Conservation (phyloP, 2,329 filamentous ascomycete species). For the Botryotinia calthae region DNA sequence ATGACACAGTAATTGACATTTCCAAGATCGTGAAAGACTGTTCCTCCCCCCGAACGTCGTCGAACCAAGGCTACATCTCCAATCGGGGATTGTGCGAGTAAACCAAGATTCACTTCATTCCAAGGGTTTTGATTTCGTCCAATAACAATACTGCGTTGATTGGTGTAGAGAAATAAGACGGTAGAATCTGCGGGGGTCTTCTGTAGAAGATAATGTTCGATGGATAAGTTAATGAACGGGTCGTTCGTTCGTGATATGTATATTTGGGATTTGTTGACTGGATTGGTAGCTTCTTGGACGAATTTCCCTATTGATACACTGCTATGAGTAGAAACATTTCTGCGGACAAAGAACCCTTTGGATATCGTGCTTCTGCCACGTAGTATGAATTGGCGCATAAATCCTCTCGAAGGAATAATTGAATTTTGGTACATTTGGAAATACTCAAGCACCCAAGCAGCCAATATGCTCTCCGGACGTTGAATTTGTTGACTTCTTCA, state of each 20-base stretch:
- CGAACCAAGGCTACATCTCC: slow-evolving; percentile 59
- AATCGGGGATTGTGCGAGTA: slow-evolving; percentile 45
- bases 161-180: slow-evolving; percentile 84
- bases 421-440: background rate
- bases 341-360: slow-evolving; percentile 7
- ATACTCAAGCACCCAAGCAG: background rate
- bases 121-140: slow-evolving; percentile 98
- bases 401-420: slow-evolving; percentile 8
- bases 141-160: slow-evolving; percentile 83
- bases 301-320: slow-evolving; percentile 18
- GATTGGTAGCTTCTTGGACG: slow-evolving; percentile 34
- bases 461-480: background rate
- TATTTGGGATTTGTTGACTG: slow-evolving; percentile 57
- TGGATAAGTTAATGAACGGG: slow-evolving; percentile 86
- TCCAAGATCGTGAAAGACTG: slow-evolving; percentile 89
- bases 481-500: background rate
- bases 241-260: slow-evolving; percentile 68
- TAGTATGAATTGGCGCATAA: background rate
- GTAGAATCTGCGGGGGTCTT: slow-evolving; percentile 68
- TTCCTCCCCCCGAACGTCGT: slow-evolving; percentile 81
- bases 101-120: slow-evolving; percentile 77
- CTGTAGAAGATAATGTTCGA: slow-evolving; percentile 87
- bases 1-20: slow-evolving; percentile 97
- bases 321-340: background rate
- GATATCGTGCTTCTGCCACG: background rate